These are phyloP conservation scores for Aspergillus pseudonomiae DNA, from an alignment of 2,329 filamentous ascomycete genomes.

Conservation along the genomic window DNA sequence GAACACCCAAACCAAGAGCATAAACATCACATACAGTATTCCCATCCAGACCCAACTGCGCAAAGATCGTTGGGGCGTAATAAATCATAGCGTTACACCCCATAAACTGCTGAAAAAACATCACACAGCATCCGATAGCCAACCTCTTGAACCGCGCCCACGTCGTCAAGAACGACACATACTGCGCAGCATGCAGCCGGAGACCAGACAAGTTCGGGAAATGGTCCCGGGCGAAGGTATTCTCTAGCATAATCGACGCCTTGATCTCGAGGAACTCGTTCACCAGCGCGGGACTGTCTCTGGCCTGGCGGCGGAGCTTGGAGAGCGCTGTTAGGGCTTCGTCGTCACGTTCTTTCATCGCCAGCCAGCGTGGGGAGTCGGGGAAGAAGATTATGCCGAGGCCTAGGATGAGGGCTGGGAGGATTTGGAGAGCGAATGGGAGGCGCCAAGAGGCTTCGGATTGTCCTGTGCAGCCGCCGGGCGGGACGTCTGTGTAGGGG, in stretches of 20 bases:
- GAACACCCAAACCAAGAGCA: background rate
- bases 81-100: slow-evolving; percentile 54
- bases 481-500: slow-evolving; percentile 46
- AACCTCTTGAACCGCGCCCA: slow-evolving; percentile 41
- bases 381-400: slow-evolving; percentile 54
- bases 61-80: slow-evolving; percentile 53
- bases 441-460: slow-evolving; percentile 53
- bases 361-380: slow-evolving; percentile 60
- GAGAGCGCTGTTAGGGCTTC: slow-evolving; percentile 53
- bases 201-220: slow-evolving; percentile 33
- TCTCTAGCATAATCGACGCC: slow-evolving; percentile 46
- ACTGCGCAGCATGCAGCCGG: slow-evolving; percentile 39
- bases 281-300: slow-evolving; percentile 49
- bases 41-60: slow-evolving; percentile 45
- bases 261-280: slow-evolving; percentile 56
- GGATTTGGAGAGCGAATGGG: slow-evolving; percentile 52
- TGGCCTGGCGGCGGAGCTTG: slow-evolving; percentile 52
- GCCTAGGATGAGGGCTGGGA: slow-evolving; percentile 42
- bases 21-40: slow-evolving; percentile 28
- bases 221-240: slow-evolving; percentile 33
- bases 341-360: slow-evolving; percentile 51
- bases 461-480: slow-evolving; percentile 52
- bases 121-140: slow-evolving; percentile 43
- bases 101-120: slow-evolving; percentile 53
- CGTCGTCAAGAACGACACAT: slow-evolving; percentile 36